phyloP scores from a whole-genome alignment of 2,329 filamentous ascomycete species.

The Fusarium citri region DNA sequence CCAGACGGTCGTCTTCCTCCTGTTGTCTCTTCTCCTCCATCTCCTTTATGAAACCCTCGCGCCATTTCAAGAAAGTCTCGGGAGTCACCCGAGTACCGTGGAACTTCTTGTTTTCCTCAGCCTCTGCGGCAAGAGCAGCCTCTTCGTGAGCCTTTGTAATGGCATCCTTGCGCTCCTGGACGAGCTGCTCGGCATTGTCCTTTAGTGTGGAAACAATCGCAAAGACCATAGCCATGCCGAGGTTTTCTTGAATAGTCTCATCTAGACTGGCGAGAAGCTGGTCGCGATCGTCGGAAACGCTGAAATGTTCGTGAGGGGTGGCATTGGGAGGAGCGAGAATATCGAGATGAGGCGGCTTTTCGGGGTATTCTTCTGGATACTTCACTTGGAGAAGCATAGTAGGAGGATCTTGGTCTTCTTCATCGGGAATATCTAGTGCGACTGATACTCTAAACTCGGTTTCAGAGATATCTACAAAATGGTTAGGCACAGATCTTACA shows the following conservation, averaged over 20 bases:
- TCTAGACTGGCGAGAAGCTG: slow-evolving; percentile 76
- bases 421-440: slow-evolving; percentile 79
- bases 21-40: slow-evolving; percentile 77
- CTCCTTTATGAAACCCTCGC: slow-evolving; percentile 80
- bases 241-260: slow-evolving; percentile 86
- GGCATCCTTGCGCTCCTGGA: slow-evolving; percentile 77
- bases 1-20: slow-evolving; percentile 80
- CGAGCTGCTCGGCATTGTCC: slow-evolving; percentile 87
- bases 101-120: slow-evolving; percentile 96
- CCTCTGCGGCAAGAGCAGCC: slow-evolving; percentile 71
- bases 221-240: slow-evolving; percentile 98
- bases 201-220: slow-evolving; percentile 88
- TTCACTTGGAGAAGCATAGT: slow-evolving; percentile 84
- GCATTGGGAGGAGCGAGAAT: slow-evolving; percentile 79
- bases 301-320: slow-evolving; percentile 77
- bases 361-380: slow-evolving; percentile 92
- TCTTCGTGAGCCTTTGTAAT: slow-evolving; percentile 70
- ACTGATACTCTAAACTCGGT: slow-evolving; percentile 89
- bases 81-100: slow-evolving; percentile 89
- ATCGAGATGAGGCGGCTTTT: slow-evolving; percentile 85
- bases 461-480: slow-evolving; percentile 82
- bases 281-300: slow-evolving; percentile 82
- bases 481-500: slow-evolving; percentile 24
- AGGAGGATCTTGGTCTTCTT: slow-evolving; percentile 74
- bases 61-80: slow-evolving; percentile 87